phyloP scores from a whole-genome alignment of 225 moss, liverwort and hornwort species.

The Bryoerythrophyllum caledonicum region DNA sequence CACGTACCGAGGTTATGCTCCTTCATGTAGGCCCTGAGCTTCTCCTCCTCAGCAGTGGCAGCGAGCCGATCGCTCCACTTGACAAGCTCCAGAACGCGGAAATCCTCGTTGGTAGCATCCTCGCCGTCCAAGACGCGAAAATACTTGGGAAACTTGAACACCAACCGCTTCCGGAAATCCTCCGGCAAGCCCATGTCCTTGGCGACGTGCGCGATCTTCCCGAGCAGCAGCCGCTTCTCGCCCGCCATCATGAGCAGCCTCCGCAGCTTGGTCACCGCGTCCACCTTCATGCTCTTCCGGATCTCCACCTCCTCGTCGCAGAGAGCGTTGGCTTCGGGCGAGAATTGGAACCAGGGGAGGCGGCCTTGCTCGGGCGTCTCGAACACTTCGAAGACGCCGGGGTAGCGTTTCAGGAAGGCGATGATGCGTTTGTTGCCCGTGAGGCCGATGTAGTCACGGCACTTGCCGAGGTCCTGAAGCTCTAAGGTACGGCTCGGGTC shows the following conservation, averaged over 20 bases:
- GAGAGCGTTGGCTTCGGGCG: slow-evolving; percentile 66
- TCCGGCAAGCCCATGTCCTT: slow-evolving; percentile 80
- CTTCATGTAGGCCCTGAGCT: slow-evolving; percentile 47
- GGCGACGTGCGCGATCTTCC: slow-evolving; percentile 78
- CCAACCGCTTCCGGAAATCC: slow-evolving; percentile 63
- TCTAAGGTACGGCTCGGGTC: slow-evolving; percentile 59
- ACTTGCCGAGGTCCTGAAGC: slow-evolving; percentile 72
- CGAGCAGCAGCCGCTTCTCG: slow-evolving; percentile 62
- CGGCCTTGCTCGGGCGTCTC: slow-evolving; percentile 53
- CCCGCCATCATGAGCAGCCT: slow-evolving; percentile 94
- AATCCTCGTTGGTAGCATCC: slow-evolving; percentile 44
- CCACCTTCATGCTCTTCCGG: slow-evolving; percentile 60
- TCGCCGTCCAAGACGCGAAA: slow-evolving; percentile 72
- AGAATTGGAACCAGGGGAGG: slow-evolving; percentile 64
- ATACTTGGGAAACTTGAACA: slow-evolving; percentile 73
- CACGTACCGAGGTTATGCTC: slow-evolving; percentile 30
- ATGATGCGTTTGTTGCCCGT: slow-evolving; percentile 64
- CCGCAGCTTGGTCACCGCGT: slow-evolving; percentile 74
- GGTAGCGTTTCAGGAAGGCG: slow-evolving; percentile 67
- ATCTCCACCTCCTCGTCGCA: slow-evolving; percentile 66
- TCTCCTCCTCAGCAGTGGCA: slow-evolving; percentile 54
- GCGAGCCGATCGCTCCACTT: slow-evolving; percentile 86
- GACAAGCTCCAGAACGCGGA: slow-evolving; percentile 71
- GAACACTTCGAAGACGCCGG: slow-evolving; percentile 71
- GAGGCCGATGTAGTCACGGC: slow-evolving; percentile 67